Evolutionary conservation across 805 yeast species (phyloP).

Genomic region (Candida maltosa): DNA sequence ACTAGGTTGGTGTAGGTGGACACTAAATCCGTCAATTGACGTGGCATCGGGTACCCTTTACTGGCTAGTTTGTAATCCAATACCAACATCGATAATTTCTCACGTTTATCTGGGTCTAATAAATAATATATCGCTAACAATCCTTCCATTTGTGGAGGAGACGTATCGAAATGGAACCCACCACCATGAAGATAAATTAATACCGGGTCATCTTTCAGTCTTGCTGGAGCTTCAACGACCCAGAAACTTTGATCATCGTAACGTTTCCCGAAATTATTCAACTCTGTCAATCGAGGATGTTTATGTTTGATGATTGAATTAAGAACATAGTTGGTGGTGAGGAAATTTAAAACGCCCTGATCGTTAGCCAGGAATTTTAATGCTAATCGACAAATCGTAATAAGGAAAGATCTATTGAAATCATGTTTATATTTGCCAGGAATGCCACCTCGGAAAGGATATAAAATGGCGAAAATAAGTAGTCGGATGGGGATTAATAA

Average conservation of each 20-base stretch:
- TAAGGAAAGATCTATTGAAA: constrained; percentile 10
- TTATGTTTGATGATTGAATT: constrained; percentile 7
- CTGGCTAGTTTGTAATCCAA: constrained; percentile 31
- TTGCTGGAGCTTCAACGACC: constrained; percentile 27
- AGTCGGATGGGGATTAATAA: constrained; percentile 13
- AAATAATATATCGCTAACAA: constrained; percentile 25
- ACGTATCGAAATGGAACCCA: constrained; percentile 30
- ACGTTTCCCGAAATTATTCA: constrained; percentile 31
- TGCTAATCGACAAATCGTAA: constrained; percentile 13
- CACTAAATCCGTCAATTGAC: constrained; percentile 28
- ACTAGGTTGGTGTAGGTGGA: constrained; percentile 21
- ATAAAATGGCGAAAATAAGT: constrained; percentile 9
- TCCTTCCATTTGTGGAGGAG: constrained; percentile 28
- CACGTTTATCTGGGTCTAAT: constrained; percentile 15
- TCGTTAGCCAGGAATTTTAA: constrained; percentile 13
- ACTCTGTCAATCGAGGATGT: constrained; percentile 6
- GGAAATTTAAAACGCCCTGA: constrained; percentile 8
- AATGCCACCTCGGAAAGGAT: constrained; percentile 13
- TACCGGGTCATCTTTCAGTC: constrained; percentile 24
- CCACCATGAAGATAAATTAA: constrained; percentile 41
- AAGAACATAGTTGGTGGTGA: constrained; percentile 10
- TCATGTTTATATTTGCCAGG: constrained; percentile 12
- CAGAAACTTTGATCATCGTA: constrained; percentile 30
- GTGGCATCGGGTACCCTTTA: constrained; percentile 28
- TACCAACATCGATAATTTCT: constrained; percentile 21